These are phyloP conservation scores for Trichosporon ovoides DNA, from an alignment of 1,284 basidiomycete genomes.

Conservation along the genomic window DNA sequence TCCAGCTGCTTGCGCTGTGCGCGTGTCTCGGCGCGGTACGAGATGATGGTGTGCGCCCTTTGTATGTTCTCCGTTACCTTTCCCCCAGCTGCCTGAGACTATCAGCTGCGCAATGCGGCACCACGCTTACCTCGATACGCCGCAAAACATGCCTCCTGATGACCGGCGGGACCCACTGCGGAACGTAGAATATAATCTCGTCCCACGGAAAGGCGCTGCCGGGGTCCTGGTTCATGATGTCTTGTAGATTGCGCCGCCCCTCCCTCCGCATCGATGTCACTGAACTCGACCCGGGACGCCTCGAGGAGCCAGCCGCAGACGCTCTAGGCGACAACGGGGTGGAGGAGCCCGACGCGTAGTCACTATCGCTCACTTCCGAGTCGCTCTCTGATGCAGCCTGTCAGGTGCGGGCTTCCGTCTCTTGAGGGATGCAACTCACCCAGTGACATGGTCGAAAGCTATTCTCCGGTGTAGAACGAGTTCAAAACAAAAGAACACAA, in stretches of 20 bases:
- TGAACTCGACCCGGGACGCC: background rate
- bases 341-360: background rate
- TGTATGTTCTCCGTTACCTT: background rate
- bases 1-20: conserved; percentile 10
- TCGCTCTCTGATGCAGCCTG: background rate
- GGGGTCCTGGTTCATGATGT: background rate
- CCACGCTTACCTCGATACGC: conserved; percentile 2
- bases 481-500: conserved; percentile 1
- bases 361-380: background rate
- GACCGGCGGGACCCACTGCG: background rate
- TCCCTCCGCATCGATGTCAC: background rate
- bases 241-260: background rate
- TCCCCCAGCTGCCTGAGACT: background rate
- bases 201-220: conserved; percentile 6
- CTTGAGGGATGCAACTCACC: background rate
- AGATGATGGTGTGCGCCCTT: conserved; percentile 16
- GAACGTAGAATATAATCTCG: conserved; percentile 1
- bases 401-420: background rate
- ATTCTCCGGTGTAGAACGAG: background rate
- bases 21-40: background rate
- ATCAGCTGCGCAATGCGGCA: background rate
- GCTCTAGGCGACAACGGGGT: background rate
- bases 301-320: background rate
- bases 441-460: background rate
- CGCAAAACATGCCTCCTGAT: background rate